A percentile compares a stretch with the other conserved stretches of the same genome.
These are phyloP conservation scores for Canavalia gladiata DNA, from an alignment of 306 rosid genomes.

Conservation along the genomic window DNA sequence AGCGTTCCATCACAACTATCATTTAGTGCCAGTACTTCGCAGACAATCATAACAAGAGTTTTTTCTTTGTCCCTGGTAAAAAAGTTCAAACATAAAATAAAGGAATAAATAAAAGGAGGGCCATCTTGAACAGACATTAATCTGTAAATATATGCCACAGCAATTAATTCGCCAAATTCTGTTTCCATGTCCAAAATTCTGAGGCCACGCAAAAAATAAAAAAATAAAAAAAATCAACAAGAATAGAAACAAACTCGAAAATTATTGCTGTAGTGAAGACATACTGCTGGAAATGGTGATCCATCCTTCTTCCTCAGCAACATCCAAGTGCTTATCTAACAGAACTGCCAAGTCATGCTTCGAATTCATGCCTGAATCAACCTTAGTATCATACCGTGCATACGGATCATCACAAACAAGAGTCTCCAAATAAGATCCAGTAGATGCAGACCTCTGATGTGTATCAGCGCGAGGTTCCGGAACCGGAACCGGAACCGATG, in stretches of 20 bases:
- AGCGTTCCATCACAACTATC: too few relatives aligned
- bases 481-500: slow-evolving; percentile 48
- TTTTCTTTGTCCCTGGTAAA: slow-evolving; percentile 13
- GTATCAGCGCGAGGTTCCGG: slow-evolving; percentile 58
- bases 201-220: background rate
- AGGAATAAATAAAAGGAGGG: background rate
- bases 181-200: slow-evolving; percentile 13
- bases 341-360: slow-evolving; percentile 48
- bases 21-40: too few relatives aligned
- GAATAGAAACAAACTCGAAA: background rate
- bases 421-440: slow-evolving; percentile 63
- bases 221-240: background rate
- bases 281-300: slow-evolving; percentile 80
- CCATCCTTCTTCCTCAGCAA: slow-evolving; percentile 89
- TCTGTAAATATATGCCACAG: background rate
- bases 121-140: background rate
- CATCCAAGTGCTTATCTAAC: slow-evolving; percentile 72
- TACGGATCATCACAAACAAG: slow-evolving; percentile 62
- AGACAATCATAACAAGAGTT: background rate
- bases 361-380: slow-evolving; percentile 49
- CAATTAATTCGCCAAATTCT: background rate
- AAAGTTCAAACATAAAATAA: background rate
- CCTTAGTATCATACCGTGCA: slow-evolving; percentile 51
- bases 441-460: slow-evolving; percentile 53
- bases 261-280: slow-evolving; percentile 41